Base-by-base conservation (phyloP, 2,329 filamentous ascomycete species). In the Zelopaecilomyces penicillatus region DNA sequence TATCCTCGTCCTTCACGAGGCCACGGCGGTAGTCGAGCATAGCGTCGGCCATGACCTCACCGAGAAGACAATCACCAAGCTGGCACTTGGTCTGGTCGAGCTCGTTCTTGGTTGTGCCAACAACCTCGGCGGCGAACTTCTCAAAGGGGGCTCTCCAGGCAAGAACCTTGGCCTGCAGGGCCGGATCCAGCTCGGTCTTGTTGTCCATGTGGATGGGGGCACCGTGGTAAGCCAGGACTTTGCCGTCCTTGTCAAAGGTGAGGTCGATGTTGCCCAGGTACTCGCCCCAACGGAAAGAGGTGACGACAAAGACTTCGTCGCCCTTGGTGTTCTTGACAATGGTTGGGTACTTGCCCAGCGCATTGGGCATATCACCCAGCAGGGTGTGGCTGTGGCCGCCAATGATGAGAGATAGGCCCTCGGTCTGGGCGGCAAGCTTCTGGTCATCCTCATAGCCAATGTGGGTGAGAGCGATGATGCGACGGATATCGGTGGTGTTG, bases 251-350 rank as follows among this genome's bases (percentile, higher is more conserved):
- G 52, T 82, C 78, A 54, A 81, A 84, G 1, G 76, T 78, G 6
- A 84, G 71, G 50, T 83, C 79, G 51, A 84, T 84, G 58, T 80
- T 80, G 46, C 80, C 81, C 3, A 84, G 62, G 45, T 83, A 83
- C 62, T 83, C 78, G 42, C 80, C 80, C 81, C 81, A 84, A 50
- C 79, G 74, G 57, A 80, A 84, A 3, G 80, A 75, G 6, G 79
- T 82, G 12, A 85, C 80, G 54, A 83, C 73, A 56, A 83, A 84
- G 41, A 84, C 80, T 54, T 84, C 81, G 31, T 83, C 75, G 37
- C 78, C 80, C 41, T 78, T 73, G 49, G 69, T 61, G 58, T 84
- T 82, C 29, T 73, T 62, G 42, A 73, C 71, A 41, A 84, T 77
- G 10, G 80, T 84, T 2, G 81, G 81, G 55, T 84, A 84, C 6